Conservation (phyloP, 2,329 filamentous ascomycete genomes). For the Colletotrichum chrysophilum region DNA sequence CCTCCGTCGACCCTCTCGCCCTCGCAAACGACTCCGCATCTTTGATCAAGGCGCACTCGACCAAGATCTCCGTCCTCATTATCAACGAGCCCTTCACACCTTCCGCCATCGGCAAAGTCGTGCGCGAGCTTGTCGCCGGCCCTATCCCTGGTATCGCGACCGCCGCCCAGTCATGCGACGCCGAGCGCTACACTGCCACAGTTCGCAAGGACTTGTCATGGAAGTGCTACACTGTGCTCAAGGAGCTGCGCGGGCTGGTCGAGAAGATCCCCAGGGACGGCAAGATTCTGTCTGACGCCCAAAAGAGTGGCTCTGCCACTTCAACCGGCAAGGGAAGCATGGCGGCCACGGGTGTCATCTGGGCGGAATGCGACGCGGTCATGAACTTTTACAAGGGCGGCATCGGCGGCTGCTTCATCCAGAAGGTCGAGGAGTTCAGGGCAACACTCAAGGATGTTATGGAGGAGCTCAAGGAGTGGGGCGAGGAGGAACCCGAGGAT, state of each 20-base stretch:
- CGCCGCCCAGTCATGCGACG: constrained; percentile 69
- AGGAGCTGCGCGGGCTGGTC: constrained; percentile 67
- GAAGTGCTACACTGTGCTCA: constrained; percentile 63
- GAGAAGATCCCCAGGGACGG: constrained; percentile 65
- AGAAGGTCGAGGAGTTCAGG: constrained; percentile 75
- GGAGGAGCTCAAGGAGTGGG: constrained; percentile 88
- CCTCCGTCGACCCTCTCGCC: constrained; percentile 62
- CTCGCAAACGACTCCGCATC: constrained; percentile 75
- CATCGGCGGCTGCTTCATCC: constrained; percentile 71
- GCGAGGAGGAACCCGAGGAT: constrained; percentile 71
- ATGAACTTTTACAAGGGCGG: constrained; percentile 68
- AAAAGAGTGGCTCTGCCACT: constrained; percentile 46
- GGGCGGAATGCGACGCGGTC: constrained; percentile 82
- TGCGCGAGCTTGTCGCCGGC: constrained; percentile 74
- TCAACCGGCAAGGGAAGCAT: constrained; percentile 56
- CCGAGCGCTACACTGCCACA: constrained; percentile 64
- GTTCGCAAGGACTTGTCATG: constrained; percentile 69
- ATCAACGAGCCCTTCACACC: constrained; percentile 88
- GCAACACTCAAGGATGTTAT: constrained; percentile 83
- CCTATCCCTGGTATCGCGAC: constrained; percentile 79
- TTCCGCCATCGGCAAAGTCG: constrained; percentile 72
- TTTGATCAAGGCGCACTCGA: constrained; percentile 81
- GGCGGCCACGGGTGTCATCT: constrained; percentile 76
- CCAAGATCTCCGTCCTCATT: constrained; percentile 85
- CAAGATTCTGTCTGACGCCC: constrained; percentile 50